Evolutionary conservation across 108 stramenopile species (phyloP).

Genomic region (Cyclotella choctawhatcheeana): DNA sequence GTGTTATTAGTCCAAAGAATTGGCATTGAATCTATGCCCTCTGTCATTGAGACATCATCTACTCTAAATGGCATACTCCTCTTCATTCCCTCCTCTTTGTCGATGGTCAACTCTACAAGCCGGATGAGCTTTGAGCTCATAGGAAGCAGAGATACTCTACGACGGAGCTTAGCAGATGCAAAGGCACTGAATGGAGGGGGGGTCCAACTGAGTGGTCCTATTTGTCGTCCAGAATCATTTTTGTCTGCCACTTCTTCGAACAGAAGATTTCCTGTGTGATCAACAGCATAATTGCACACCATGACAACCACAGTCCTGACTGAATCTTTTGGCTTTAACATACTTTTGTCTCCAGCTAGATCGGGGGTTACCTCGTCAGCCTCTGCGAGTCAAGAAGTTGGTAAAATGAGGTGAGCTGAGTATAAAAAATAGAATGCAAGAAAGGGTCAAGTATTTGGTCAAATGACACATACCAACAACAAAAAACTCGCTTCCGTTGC

Average conservation of each 20-base stretch:
- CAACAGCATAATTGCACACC: constrained; percentile 76
- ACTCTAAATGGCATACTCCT: constrained; percentile 70
- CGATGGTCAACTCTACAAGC: constrained; percentile 80
- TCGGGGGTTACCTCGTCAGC: constrained; percentile 52
- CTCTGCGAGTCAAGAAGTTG: constrained; percentile 27
- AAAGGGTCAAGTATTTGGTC: too few relatives aligned
- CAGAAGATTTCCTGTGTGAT: constrained; percentile 82
- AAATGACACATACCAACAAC: constrained; percentile 45
- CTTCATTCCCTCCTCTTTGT: constrained; percentile 66
- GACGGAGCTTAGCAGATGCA: constrained; percentile 52
- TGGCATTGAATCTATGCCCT: constrained; percentile 73
- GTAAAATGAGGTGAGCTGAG: not conserved
- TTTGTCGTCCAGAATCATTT: constrained; percentile 1
- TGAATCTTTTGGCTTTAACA: not conserved
- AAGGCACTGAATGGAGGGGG: constrained; percentile 74
- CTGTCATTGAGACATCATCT: constrained; percentile 71
- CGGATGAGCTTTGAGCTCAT: constrained; percentile 53
- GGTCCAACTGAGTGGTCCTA: constrained; percentile 9
- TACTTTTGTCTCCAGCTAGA: constrained; percentile 15
- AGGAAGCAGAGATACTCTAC: constrained; percentile 79
- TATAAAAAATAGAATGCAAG: too few relatives aligned
- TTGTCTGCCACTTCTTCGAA: constrained; percentile 56
- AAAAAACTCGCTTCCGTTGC: constrained; percentile 65
- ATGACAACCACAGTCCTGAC: constrained; percentile 62
- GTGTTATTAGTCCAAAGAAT: constrained; percentile 72